phyloP scores from a whole-genome alignment of 2,329 filamentous ascomycete species.

The Neopestalotiopsis sp. region DNA sequence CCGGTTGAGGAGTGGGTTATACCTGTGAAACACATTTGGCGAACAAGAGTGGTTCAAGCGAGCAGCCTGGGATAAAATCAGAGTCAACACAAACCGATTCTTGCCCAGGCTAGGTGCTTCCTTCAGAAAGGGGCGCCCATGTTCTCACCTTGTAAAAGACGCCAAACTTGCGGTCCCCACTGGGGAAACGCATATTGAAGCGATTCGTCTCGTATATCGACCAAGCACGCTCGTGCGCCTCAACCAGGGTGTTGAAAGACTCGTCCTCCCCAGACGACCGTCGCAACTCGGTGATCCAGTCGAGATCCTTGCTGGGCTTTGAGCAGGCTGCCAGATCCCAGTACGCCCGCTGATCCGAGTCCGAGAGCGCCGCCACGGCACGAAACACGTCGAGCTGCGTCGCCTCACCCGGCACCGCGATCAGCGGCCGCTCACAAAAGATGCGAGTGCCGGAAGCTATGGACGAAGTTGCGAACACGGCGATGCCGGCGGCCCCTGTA shows the following conservation, averaged over 20 bases:
- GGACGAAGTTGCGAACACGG: neutral
- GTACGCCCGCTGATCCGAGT: neutral
- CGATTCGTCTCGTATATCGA: slow-evolving; percentile 16
- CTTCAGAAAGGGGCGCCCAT: neutral
- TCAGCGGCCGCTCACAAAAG: slow-evolving; percentile 10
- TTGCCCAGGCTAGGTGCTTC: too few relatives aligned
- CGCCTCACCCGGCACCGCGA: neutral
- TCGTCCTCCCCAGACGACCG: neutral
- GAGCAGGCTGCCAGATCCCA: slow-evolving; percentile 8
- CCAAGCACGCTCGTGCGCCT: slow-evolving; percentile 12
- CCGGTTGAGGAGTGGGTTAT: slow-evolving; percentile 9
- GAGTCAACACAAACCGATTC: neutral
- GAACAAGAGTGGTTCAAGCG: slow-evolving; percentile 14
- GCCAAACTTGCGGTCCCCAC: slow-evolving; percentile 9
- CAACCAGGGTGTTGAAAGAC: slow-evolving; percentile 14
- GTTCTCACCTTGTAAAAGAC: slow-evolving; percentile 8
- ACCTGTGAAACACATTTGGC: slow-evolving; percentile 14
- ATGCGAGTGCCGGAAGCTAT: slow-evolving; percentile 5
- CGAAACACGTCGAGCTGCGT: slow-evolving; percentile 1
- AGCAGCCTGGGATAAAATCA: neutral
- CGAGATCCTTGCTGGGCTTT: slow-evolving; percentile 12
- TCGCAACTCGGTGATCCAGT: slow-evolving; percentile 9
- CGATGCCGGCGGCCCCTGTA: slow-evolving; percentile 3
- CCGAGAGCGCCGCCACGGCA: neutral
- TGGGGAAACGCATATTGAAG: slow-evolving; percentile 2